Evolutionary conservation across 2,329 filamentous ascomycete genomes (phyloP), one percentile per base, ranked within the genome.

Genomic region (Onygenales sp.): DNA sequence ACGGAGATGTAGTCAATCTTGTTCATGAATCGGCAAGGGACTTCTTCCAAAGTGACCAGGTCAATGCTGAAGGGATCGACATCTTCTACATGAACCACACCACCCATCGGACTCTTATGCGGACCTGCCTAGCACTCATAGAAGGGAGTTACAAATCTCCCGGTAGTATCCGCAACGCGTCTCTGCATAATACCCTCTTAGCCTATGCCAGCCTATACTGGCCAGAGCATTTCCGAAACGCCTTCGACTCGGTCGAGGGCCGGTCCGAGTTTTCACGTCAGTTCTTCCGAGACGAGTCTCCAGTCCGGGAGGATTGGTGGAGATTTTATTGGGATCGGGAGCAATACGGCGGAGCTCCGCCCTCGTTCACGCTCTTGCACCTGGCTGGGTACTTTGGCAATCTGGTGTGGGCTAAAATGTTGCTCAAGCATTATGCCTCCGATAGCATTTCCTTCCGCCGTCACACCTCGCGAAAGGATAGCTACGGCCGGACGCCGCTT

Each of bases 281-380:
- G 33, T 62, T 62, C 57, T 62, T 62, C 48, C 21, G 42, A 54
- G 56, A 32, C n/a, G 49, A 59, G 13, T 62, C 60, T 54, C 52
- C 50, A 14, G 54, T 60, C 32, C 59, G 61, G 47, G 58, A 58
- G 10, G 49, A 60, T 50, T 63, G 61, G 61, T 63, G 59, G 61
- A 59, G 52, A 54, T 50, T 60, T 53, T 61, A 62, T 49, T 62
- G 58, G 58, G 56, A 62, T 43, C 56, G 56, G 52, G 59, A 62
- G 51, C 55, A 61, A 48, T 55, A 62, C 52, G 60, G 60, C 33
- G 60, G 61, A 52, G 55, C 36, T 46, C 54, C 61, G 49, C 60
- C 60, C 49, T 58, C 58, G n/a, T 62, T 62, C 56, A 62, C 61
- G 40, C 60, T 62, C 37, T 52, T 62, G 49, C 61, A 62, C 55